Percentiles rank a stretch among this genome's conserved stretches.
Conservation (phyloP, 108 stramenopile genomes). For the Cyclostephanos invisitatus region DNA sequence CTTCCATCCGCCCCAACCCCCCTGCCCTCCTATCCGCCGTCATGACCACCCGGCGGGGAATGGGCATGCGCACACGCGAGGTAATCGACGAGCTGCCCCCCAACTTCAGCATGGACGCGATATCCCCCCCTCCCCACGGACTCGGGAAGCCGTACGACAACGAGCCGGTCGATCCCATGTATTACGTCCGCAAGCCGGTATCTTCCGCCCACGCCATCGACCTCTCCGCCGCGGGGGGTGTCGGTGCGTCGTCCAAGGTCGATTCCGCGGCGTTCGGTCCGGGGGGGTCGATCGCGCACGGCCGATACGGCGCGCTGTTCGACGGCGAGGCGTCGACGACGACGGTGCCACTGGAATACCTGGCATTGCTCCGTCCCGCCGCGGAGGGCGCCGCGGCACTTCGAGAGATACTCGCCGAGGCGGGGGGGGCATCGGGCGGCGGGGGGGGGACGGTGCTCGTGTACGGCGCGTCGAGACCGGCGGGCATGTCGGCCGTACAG, state of each 20-base stretch:
- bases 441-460: constrained; percentile 81
- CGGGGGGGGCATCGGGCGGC: constrained; percentile 6
- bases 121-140: constrained; percentile 37
- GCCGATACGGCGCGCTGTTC: constrained; percentile 66
- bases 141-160: constrained; percentile 15
- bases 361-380: constrained; percentile 80
- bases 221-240: constrained; percentile 14
- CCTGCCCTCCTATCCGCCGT: too few species aligned
- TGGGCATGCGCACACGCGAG: constrained; percentile 37
- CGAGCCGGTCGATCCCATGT: constrained; percentile 48
- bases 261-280: constrained; percentile 78
- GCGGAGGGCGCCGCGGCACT: constrained; percentile 82
- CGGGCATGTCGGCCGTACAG: constrained; percentile 71
- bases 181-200: constrained; percentile 60
- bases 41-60: constrained; percentile 16
- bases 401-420: constrained; percentile 39
- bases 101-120: constrained; percentile 40
- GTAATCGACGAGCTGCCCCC: constrained; percentile 33
- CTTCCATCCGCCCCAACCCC: constrained; percentile 11
- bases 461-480: constrained; percentile 76
- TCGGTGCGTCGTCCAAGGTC: constrained; percentile 42
- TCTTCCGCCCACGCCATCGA: constrained; percentile 84
- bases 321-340: constrained; percentile 37
- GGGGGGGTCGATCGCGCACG: constrained; percentile 69
- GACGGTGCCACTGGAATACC: constrained; percentile 80